Conservation (phyloP, 441 rosid genomes). For the Pelargonium fulgidum region DNA sequence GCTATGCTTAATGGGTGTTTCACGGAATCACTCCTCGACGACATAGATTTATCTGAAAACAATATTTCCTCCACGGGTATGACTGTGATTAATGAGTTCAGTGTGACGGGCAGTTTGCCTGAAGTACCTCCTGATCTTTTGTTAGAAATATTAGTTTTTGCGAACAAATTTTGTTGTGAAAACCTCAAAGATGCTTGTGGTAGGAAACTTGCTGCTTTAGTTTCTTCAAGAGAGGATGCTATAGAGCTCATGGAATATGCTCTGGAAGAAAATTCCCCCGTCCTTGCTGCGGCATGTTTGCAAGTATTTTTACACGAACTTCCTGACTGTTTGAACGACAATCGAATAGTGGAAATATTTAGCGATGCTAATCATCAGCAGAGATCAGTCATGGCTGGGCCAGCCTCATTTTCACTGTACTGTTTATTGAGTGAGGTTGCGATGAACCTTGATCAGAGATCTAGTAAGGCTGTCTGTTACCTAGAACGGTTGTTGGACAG, state of each 20-base stretch:
- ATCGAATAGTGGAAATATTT: conserved; percentile 59
- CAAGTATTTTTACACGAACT: conserved; percentile 67
- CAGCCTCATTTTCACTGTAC: conserved; percentile 70
- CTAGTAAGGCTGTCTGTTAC: conserved; percentile 57
- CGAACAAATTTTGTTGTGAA: conserved; percentile 89
- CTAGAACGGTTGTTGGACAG: conserved; percentile 58
- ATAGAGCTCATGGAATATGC: conserved; percentile 89
- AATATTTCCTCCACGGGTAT: conserved; percentile 65
- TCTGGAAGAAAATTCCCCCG: conserved; percentile 63
- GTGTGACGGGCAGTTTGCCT: conserved; percentile 45
- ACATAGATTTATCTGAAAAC: conserved; percentile 83
- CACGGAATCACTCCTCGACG: conserved; percentile 65
- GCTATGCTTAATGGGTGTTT: conserved; percentile 91
- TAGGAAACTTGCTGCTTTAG: conserved; percentile 65
- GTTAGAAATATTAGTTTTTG: conserved; percentile 74
- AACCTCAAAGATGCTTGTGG: conserved; percentile 80
- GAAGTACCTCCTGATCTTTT: conserved; percentile 52
- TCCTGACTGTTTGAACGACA: conserved; percentile 71
- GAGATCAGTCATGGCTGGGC: conserved; percentile 64
- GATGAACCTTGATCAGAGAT: conserved; percentile 61
- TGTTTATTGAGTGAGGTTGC: conserved; percentile 85
- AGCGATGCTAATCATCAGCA: conserved; percentile 43
- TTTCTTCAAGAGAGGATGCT: conserved; percentile 66
- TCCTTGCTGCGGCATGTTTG: conserved; percentile 81
- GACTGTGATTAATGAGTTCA: conserved; percentile 61